Base-by-base conservation (phyloP, 176 grass and related monocot genomes). In the Lolium perenne region DNA sequence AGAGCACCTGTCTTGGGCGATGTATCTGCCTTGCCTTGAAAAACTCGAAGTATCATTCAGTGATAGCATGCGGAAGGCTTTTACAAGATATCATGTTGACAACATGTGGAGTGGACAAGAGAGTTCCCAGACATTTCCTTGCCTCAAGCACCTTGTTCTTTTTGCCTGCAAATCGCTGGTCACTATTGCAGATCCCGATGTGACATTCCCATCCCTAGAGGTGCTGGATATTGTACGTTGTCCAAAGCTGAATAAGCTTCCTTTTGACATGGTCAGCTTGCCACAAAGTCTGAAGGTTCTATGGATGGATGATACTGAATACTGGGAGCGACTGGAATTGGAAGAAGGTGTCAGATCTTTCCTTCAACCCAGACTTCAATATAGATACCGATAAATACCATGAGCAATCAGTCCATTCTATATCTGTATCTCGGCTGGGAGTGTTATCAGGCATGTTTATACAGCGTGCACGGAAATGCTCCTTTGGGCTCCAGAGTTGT, bases 161-260 rank as follows among this genome's bases (percentile, higher is more conserved):
- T 0, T 1, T 0, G 0, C 0, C 0, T 62, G 59, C 0, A 0
- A 0, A 12, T 13, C 21, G 22, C 21, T 62, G 10, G 21, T 62
- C 21, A 62, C 1, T 25, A 25, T 62, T 25, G 59, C 1, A 0
- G 59, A 25, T 62, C 59, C 59, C 1, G 10, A 25, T 62, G 10
- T 62, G 59, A 62, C 22, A 62, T 62, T 62, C 4, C 59, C 59
- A 62, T 25, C 22, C 10, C 59, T 62, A 25, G 59, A 62, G 59
- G 10, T 1, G 21, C 59, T 62, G 59, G 21, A 1, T 9, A 0
- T 62, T 62, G 0, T 0, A 4, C 0, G 25, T 23, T 62, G 10
- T 62, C 0, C 0, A 25, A 3, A 62, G 0, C 4, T 62, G 22
- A 62, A 62, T 21, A 62, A 7, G 10, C 59, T 62, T 62, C 59